Evolutionary conservation across 1,139 yeast species (phyloP).

Genomic region (Blastobotrys persicus): DNA sequence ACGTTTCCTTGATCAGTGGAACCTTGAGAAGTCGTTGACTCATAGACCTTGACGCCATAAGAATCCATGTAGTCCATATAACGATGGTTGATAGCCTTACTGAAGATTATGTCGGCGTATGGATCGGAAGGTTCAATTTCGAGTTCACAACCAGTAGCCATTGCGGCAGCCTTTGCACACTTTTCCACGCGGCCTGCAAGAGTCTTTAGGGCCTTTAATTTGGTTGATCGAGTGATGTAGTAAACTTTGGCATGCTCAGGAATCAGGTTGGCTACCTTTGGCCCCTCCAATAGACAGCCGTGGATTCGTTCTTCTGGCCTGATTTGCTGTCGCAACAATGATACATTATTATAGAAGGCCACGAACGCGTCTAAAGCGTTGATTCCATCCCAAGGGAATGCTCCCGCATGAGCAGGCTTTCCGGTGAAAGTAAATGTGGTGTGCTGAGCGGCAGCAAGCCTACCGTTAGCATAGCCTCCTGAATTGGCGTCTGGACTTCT

Average conservation of each 20-base stretch:
- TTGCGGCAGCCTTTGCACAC: conserved; percentile 11
- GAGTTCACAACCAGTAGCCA: conserved; percentile 11
- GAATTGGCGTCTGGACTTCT: background rate
- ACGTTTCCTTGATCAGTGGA: conserved; percentile 12
- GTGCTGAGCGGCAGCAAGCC: conserved; percentile 1
- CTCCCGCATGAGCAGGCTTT: conserved; percentile 16
- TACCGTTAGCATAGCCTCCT: background rate
- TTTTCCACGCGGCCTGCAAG: conserved; percentile 5
- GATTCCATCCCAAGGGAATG: conserved; percentile 14
- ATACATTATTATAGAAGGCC: conserved; percentile 9
- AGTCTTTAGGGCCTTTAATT: background rate
- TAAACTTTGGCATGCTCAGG: conserved; percentile 11
- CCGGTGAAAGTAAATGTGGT: conserved; percentile 10
- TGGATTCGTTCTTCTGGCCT: conserved; percentile 11
- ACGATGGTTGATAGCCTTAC: background rate
- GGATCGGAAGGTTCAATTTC: conserved; percentile 6
- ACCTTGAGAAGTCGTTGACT: background rate
- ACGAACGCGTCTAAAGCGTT: conserved; percentile 18
- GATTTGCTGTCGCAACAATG: conserved; percentile 15
- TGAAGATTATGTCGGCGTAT: conserved; percentile 5
- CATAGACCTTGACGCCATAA: conserved; percentile 8
- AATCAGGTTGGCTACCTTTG: conserved; percentile 15
- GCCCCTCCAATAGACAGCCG: conserved; percentile 14
- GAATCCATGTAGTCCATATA: conserved; percentile 1
- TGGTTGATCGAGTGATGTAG: conserved; percentile 4